These are phyloP conservation scores for Kwoniella botswanensis DNA, from an alignment of 768 basidiomycete species.

Conservation along the genomic window DNA sequence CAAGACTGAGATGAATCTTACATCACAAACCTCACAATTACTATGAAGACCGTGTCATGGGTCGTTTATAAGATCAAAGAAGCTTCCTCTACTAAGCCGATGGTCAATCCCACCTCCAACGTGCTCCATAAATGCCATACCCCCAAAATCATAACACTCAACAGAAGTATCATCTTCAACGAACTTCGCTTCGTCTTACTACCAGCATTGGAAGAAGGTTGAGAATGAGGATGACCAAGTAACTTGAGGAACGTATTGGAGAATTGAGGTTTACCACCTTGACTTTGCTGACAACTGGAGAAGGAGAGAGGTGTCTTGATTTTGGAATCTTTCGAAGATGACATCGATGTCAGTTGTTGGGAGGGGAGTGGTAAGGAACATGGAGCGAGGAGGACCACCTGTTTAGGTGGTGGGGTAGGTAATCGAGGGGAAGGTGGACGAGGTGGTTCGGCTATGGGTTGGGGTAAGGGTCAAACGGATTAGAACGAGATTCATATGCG, in stretches of 20 bases:
- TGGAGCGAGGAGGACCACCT: constrained; percentile 21
- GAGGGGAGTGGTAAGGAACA: constrained; percentile 22
- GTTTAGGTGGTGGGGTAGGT: constrained; percentile 22
- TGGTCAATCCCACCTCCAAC: constrained; percentile 5
- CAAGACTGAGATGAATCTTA: too few species aligned
- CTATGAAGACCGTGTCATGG: too few species aligned
- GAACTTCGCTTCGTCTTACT: constrained; percentile 1
- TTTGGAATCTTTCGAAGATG: constrained; percentile 4
- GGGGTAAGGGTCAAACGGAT: background rate
- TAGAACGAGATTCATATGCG: background rate
- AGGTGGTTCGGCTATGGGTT: constrained; percentile 22
- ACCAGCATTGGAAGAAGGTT: background rate
- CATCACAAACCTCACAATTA: too few species aligned
- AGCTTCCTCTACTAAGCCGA: constrained; percentile 7
- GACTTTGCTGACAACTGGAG: background rate
- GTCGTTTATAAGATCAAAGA: background rate
- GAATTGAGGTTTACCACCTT: constrained; percentile 9
- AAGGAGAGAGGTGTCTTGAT: background rate
- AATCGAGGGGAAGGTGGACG: constrained; percentile 16
- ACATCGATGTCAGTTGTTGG: background rate
- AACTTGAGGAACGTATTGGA: constrained; percentile 14
- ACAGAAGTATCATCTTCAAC: constrained; percentile 18
- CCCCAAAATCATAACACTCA: constrained; percentile 15
- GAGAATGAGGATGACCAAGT: constrained; percentile 7
- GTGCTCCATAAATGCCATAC: constrained; percentile 25